Evolutionary conservation across 139 green algal genomes (phyloP), one percentile per base, ranked within the genome.

Genomic region (Asterochloris sp.): DNA sequence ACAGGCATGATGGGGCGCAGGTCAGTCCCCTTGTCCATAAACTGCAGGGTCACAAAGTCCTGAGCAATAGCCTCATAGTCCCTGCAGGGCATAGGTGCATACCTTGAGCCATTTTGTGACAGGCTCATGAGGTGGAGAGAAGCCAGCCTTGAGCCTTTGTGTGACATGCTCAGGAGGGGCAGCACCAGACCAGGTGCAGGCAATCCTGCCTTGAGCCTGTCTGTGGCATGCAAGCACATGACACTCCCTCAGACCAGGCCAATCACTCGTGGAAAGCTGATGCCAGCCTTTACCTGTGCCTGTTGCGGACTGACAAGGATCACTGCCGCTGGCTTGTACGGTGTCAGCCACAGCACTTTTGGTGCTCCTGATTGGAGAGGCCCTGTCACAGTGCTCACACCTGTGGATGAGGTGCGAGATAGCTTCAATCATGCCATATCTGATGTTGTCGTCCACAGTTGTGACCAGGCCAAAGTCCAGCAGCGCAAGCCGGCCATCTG

Each of bases 21-120:
- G 89, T 99, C 94, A 16, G 96, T 98, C 73, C 93, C 83, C 14
- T 90, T 85, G 8, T 94, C 93, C 83, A 99, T 99, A 91, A 99
- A 99, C 82, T 98, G 90, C 67, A 99, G 92, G 0, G 96, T 98
- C 10, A 99, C 97, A 92, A 99, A 99, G 89, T 99, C 97, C 86
- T 95, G 85, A 21, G 96, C 93, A 81, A 98, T 98, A 27, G 93
- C 93, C 64, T 97, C 94, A 75, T 99, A 99, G 89, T 99, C 96
- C 24, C 83, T 78, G 73, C 69, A 60, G 16, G 62, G 14, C 71
- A 76, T 1, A 27, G 23, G 71, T 38, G 19, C 71, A 4, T 11
- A 10, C 29, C 71, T 11, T 19, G 24, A 76, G 71, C 17, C 71
- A 76, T 60, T 54, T 2, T 54, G 38, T 54, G 38, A 54, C 38